A percentile compares a stretch with the other conserved stretches of the same genome.
Evolutionary conservation across 495 filamentous ascomycete genomes (phyloP).

Genomic region (Aspergillus asperescens): DNA sequence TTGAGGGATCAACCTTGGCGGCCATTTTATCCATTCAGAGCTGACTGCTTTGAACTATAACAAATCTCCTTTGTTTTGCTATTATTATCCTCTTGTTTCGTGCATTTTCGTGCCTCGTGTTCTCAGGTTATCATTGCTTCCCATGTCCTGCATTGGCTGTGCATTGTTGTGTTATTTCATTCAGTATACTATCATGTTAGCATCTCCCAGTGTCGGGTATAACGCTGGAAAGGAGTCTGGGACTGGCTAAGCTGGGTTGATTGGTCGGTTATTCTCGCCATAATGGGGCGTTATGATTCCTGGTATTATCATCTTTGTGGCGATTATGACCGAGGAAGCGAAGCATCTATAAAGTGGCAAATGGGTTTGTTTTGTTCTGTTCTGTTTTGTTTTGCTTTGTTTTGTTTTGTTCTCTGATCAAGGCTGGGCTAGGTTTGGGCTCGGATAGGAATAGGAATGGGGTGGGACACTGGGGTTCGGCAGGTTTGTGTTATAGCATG

Average conservation of each 20-base stretch:
- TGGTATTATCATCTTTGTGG: slow-evolving; percentile 10
- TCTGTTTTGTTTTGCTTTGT: slow-evolving; percentile 6
- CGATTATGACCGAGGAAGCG: slow-evolving; percentile 14
- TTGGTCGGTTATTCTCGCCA: slow-evolving; percentile 3
- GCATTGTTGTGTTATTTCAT: slow-evolving; percentile 26
- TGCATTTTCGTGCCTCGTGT: slow-evolving; percentile 17
- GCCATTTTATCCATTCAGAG: neutral
- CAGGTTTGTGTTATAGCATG: neutral
- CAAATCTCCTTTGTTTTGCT: slow-evolving; percentile 14
- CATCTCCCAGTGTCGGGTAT: slow-evolving; percentile 23
- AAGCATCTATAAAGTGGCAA: slow-evolving; percentile 18
- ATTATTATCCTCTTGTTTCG: slow-evolving; percentile 16
- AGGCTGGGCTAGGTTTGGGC: neutral
- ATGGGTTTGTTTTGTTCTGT: slow-evolving; percentile 11
- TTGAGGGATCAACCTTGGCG: neutral
- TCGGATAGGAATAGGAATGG: too few relatives aligned
- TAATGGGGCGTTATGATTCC: slow-evolving; percentile 16
- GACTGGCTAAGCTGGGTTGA: slow-evolving; percentile 15
- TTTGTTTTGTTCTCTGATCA: slow-evolving; percentile 2
- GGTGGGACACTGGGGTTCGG: slow-evolving; percentile 4
- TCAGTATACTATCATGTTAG: slow-evolving; percentile 15
- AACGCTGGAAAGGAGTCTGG: slow-evolving; percentile 35
- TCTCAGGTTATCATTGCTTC: slow-evolving; percentile 19
- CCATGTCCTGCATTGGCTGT: slow-evolving; percentile 20
- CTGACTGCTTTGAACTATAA: neutral